Percentiles rank a stretch among this genome's conserved stretches.
Conservation (phyloP, 768 basidiomycete species). For the Paxillus involutus region DNA sequence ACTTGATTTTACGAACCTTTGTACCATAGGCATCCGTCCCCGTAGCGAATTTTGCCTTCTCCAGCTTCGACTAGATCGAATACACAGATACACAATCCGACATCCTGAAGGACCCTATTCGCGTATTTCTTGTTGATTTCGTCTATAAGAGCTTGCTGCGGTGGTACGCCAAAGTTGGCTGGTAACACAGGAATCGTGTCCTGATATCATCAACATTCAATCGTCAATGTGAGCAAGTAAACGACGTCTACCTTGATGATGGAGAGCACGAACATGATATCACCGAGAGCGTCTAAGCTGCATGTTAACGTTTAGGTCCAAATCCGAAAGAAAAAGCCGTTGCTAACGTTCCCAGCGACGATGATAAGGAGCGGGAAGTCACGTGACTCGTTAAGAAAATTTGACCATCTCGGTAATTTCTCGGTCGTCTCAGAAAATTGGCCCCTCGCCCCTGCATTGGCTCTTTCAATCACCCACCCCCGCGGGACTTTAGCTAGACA, state of each 20-base stretch:
- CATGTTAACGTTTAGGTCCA: background rate
- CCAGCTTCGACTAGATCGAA: conserved; percentile 86
- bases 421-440: background rate
- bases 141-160: conserved; percentile 76
- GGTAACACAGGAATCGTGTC: conserved; percentile 92
- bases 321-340: background rate
- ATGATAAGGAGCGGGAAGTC: background rate
- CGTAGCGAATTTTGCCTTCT: conserved; percentile 92
- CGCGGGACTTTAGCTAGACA: background rate
- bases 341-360: no score
- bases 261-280: conserved; percentile 46
- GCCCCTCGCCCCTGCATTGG: background rate
- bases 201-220: conserved; percentile 36
- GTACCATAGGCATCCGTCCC: conserved; percentile 94
- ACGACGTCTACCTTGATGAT: conserved; percentile 37
- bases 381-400: conserved; percentile 17
- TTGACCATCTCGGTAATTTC: background rate
- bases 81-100: conserved; percentile 88
- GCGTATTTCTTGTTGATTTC: conserved; percentile 96
- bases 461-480: background rate
- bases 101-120: conserved; percentile 85
- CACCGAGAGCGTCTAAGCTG: background rate
- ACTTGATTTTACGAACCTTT: conserved; percentile 56
- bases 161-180: conserved; percentile 75
- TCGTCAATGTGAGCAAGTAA: background rate